These are phyloP conservation scores for Wickerhamomyces queroliae DNA, from an alignment of 805 yeast genomes.

Conservation along the genomic window DNA sequence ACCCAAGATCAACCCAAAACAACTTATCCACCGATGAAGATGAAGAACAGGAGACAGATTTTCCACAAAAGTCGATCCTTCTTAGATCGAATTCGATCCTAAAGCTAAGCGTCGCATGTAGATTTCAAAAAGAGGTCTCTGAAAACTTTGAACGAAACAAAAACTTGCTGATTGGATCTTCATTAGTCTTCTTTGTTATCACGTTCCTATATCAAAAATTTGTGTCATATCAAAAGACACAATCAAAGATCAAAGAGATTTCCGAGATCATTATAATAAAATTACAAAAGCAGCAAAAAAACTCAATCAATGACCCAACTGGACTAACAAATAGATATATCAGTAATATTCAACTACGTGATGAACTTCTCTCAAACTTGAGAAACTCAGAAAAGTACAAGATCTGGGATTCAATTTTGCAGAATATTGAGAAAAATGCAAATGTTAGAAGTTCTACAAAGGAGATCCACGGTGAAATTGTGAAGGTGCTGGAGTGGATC, in stretches of 20 bases:
- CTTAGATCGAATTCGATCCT: slow-evolving; percentile 70
- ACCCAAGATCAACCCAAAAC: slow-evolving; percentile 34
- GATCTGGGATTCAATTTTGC: slow-evolving; percentile 55
- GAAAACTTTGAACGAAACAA: slow-evolving; percentile 28
- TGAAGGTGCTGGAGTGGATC: slow-evolving; percentile 87
- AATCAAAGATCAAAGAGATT: slow-evolving; percentile 37
- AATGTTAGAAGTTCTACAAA: slow-evolving; percentile 55
- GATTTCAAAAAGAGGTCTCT: slow-evolving; percentile 44
- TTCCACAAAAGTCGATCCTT: slow-evolving; percentile 33
- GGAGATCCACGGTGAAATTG: slow-evolving; percentile 83
- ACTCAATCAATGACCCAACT: slow-evolving; percentile 25
- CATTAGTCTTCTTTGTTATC: slow-evolving; percentile 6
- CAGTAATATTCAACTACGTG: slow-evolving; percentile 70
- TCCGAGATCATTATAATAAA: slow-evolving; percentile 42
- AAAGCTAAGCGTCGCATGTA: slow-evolving; percentile 53
- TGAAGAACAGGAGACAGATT: slow-evolving; percentile 32
- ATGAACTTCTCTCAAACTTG: slow-evolving; percentile 40
- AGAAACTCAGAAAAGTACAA: slow-evolving; percentile 29
- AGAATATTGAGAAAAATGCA: slow-evolving; percentile 56
- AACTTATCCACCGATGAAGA: slow-evolving; percentile 30
- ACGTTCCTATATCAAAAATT: slow-evolving; percentile 28
- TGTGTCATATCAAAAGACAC: slow-evolving; percentile 30
- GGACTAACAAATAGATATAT: slow-evolving; percentile 40
- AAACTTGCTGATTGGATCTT: slow-evolving; percentile 10
- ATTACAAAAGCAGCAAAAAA: slow-evolving; percentile 40